Percentiles rank a stretch among this genome's conserved stretches.
Evolutionary conservation across 352 stramenopile species (phyloP).

Genomic region (Phytophthora sojae): DNA sequence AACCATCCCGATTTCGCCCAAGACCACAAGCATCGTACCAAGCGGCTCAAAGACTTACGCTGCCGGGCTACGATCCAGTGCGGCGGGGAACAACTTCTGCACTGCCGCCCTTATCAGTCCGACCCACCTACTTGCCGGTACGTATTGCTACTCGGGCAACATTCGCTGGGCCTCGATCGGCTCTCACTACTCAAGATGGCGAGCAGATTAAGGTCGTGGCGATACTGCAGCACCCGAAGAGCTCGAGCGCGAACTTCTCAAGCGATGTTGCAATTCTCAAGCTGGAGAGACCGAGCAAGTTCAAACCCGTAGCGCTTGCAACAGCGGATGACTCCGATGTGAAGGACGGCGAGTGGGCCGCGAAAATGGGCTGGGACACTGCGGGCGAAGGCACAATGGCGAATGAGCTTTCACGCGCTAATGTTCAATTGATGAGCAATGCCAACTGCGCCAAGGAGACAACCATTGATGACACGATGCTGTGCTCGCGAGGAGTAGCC

Average conservation of each 20-base stretch:
- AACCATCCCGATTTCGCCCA: neutral
- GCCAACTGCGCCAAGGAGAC: constrained; percentile 32
- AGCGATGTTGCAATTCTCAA: constrained; percentile 61
- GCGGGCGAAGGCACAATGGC: constrained; percentile 23
- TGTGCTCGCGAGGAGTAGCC: constrained; percentile 46
- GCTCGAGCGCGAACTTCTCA: constrained; percentile 9
- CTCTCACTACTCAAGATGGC: constrained; percentile 53
- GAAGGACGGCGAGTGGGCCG: constrained; percentile 24
- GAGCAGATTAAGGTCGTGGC: constrained; percentile 50
- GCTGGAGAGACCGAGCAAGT: constrained; percentile 43
- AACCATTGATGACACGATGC: constrained; percentile 38
- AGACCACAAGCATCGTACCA: constrained; percentile 27
- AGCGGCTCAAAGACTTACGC: constrained; percentile 45
- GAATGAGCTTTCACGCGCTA: constrained; percentile 33
- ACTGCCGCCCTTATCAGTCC: constrained; percentile 46
- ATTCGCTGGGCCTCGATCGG: constrained; percentile 50
- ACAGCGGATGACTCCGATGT: constrained; percentile 18
- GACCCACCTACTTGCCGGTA: constrained; percentile 29
- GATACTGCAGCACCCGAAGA: constrained; percentile 50
- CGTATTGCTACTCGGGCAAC: constrained; percentile 41
- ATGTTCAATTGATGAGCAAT: constrained; percentile 45
- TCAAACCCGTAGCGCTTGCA: constrained; percentile 36
- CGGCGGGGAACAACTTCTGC: constrained; percentile 21
- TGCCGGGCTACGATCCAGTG: constrained; percentile 16
- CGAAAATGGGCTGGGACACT: constrained; percentile 40